Base-by-base conservation (phyloP, 345 rosid genomes). In the Kandelia obovata region DNA sequence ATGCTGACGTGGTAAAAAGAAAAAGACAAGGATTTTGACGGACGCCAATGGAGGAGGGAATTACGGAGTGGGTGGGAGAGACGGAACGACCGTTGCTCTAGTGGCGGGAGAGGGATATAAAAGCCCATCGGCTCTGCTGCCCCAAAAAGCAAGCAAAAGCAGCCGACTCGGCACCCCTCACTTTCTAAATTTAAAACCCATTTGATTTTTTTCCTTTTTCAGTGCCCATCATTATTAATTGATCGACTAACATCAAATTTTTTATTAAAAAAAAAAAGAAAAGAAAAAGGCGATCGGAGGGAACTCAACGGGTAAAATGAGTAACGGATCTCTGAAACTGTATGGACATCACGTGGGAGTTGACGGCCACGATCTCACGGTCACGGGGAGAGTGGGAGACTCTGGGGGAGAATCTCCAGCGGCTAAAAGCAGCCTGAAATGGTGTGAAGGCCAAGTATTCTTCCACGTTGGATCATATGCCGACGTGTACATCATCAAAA, bases 41-140 rank as follows among this genome's bases (percentile, higher is more conserved):
- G 75, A 6, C 3, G 70, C n/a, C 34, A 7, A 58, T 25, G 70
- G 75, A 57, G 69, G 75, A 11, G 70, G 37, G 37, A 31, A 46
- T 20, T 1, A 55, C 56, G 28, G 4, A 27, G 19, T 20, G 53
- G 7, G 19, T 1, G 2, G 25, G 47, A 2, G 16, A 58, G 11
- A 7, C 27, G 35, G 8, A 43, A 58, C 53, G 74, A 4, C 61
- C 28, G 52, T 61, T 2, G 21, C 0, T 5, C 28, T 62, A 53
- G n/a, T 9, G 53, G 66, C 52, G 39, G 70, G 70, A 34, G 21
- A 4, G 32, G 11, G 34, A 53, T 23, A 35, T 6, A 53, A 37
- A 32, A 4, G 67, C 61, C 7, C 1, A 0, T 63, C 23, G 30
- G 25, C 66, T 59, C 67, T 43, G 7, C 21, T 37, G 15, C 7